Evolutionary conservation across 441 rosid genomes (phyloP).

Genomic region (Eruca vesicaria): DNA sequence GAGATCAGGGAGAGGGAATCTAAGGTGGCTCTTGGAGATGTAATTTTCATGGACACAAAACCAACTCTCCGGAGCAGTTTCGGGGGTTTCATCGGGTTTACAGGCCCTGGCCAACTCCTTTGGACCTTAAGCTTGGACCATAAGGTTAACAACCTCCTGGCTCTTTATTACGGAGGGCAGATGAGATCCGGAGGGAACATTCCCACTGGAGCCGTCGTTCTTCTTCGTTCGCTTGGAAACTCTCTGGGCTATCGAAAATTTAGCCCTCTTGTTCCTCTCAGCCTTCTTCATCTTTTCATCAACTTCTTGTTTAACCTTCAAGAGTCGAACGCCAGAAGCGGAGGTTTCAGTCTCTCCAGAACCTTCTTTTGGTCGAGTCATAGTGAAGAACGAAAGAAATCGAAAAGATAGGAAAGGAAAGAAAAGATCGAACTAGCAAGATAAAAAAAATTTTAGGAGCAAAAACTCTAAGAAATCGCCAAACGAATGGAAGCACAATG

Average conservation of each 20-base stretch:
- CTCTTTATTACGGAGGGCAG: too few relatives aligned
- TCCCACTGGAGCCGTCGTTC: not conserved
- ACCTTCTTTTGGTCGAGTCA: not conserved
- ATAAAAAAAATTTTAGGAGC: too few relatives aligned
- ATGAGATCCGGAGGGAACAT: not conserved
- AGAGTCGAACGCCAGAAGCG: not conserved
- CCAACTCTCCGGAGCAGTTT: too few relatives aligned
- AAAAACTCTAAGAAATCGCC: too few relatives aligned
- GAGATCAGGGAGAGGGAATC: too few relatives aligned
- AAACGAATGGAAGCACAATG: too few relatives aligned
- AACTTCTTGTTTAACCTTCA: not conserved
- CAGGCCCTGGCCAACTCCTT: too few relatives aligned
- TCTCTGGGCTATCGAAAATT: not conserved
- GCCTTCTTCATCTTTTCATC: not conserved
- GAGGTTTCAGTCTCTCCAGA: not conserved
- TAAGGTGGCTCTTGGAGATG: too few relatives aligned
- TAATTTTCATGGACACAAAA: too few relatives aligned
- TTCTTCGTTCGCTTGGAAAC: not conserved
- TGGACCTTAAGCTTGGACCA: too few relatives aligned
- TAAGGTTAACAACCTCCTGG: not conserved
- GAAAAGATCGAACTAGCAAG: not conserved
- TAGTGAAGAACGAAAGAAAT: not conserved
- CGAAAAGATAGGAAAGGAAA: too few relatives aligned
- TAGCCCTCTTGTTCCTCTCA: not conserved
- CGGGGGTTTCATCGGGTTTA: too few relatives aligned